These are phyloP conservation scores for Geranium brycei DNA, from an alignment of 345 rosid species.

Conservation along the genomic window DNA sequence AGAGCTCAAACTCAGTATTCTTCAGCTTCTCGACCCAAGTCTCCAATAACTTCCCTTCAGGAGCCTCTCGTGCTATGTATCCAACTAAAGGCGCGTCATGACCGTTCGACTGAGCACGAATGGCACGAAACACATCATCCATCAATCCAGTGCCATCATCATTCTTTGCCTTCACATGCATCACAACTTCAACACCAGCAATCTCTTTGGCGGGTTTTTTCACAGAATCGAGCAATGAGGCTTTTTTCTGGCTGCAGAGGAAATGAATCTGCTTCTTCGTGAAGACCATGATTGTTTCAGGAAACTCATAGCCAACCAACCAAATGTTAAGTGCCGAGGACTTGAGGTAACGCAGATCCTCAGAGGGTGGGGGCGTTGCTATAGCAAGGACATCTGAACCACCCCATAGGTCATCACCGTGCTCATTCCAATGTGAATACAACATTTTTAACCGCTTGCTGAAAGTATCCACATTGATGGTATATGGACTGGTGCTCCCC, in stretches of 20 bases:
- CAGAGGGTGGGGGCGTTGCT: conserved; percentile 77
- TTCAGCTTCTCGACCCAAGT: conserved; percentile 58
- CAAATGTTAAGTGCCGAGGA: conserved; percentile 83
- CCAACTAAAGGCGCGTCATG: conserved; percentile 48
- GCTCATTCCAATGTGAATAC: conserved; percentile 55
- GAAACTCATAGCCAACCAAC: conserved; percentile 90
- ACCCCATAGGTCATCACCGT: conserved; percentile 52
- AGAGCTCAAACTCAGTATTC: conserved; percentile 39
- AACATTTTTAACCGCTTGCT: conserved; percentile 45
- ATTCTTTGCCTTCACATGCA: conserved; percentile 56
- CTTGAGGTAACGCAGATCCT: conserved; percentile 71
- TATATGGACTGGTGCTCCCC: conserved; percentile 31
- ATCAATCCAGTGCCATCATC: conserved; percentile 60
- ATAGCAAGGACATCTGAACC: conserved; percentile 50
- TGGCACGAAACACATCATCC: conserved; percentile 53
- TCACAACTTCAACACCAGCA: conserved; percentile 45
- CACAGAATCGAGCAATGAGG: conserved; percentile 56
- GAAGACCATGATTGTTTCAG: conserved; percentile 87
- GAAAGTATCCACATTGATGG: conserved; percentile 46
- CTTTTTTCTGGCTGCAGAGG: conserved; percentile 71
- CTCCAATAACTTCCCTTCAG: conserved; percentile 83
- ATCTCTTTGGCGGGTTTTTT: conserved; percentile 48
- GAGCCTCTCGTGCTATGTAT: conserved; percentile 57
- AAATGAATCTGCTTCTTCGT: conserved; percentile 60
- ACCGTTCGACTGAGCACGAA: conserved; percentile 34